phyloP scores from a whole-genome alignment of 257 asterid genomes.

The Verbena officinalis region DNA sequence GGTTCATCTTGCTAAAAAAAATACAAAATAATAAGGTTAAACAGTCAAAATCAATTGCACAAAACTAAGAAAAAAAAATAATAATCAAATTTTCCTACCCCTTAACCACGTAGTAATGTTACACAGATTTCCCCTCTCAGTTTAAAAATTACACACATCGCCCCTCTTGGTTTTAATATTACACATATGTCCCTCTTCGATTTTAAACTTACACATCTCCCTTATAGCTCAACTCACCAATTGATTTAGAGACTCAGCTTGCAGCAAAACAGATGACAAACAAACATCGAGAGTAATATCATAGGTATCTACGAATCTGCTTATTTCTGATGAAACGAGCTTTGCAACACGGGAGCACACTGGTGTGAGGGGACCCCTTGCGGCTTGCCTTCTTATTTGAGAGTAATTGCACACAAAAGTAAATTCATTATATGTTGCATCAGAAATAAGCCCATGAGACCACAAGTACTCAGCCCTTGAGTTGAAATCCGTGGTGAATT shows the following conservation, averaged over 20 bases:
- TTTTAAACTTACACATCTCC: too few species aligned
- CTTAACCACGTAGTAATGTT: too few species aligned
- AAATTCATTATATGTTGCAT: conserved; percentile 45
- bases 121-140: too few species aligned
- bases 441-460: conserved; percentile 91
- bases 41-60: background rate
- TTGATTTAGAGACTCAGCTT: conserved; percentile 53
- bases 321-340: conserved; percentile 42
- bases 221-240: conserved; percentile 32
- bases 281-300: conserved; percentile 85
- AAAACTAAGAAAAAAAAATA: background rate
- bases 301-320: conserved; percentile 48
- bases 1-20: conserved; percentile 47
- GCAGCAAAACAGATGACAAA: conserved; percentile 53
- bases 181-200: too few species aligned
- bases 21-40: background rate
- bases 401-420: conserved; percentile 64
- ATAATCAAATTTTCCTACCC: too few species aligned
- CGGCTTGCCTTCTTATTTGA: conserved; percentile 42
- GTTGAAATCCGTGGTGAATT: conserved; percentile 60
- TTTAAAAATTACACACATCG: too few species aligned
- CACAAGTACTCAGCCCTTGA: conserved; percentile 64
- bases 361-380: conserved; percentile 33
- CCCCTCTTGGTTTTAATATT: too few species aligned
- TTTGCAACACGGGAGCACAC: conserved; percentile 39